Percentiles rank a stretch among this genome's conserved stretches.
These are phyloP conservation scores for Lasiodiplodia sp. DNA, from an alignment of 2,329 filamentous ascomycete species.

Conservation along the genomic window DNA sequence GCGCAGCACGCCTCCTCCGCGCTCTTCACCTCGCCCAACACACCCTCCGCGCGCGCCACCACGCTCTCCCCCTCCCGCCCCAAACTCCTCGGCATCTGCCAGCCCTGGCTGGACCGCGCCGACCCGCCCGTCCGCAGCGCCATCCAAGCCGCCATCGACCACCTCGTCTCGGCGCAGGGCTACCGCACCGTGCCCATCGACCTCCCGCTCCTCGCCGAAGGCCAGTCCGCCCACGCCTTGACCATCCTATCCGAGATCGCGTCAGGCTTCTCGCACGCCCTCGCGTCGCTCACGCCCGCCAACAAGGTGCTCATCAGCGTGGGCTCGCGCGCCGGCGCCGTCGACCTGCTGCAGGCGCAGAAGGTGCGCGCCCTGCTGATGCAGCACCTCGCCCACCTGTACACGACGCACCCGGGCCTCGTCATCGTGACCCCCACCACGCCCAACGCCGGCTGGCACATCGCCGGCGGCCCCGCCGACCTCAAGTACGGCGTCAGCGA, in stretches of 20 bases:
- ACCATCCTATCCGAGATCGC: slow-evolving; percentile 78
- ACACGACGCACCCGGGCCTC: slow-evolving; percentile 73
- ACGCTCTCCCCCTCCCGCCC: slow-evolving; percentile 44
- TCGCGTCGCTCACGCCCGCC: slow-evolving; percentile 66
- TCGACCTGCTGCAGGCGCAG: slow-evolving; percentile 76
- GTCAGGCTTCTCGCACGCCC: slow-evolving; percentile 53
- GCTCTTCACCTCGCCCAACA: slow-evolving; percentile 64
- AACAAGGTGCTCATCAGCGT: slow-evolving; percentile 76
- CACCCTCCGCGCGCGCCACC: slow-evolving; percentile 47
- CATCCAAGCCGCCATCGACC: slow-evolving; percentile 68
- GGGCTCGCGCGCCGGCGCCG: slow-evolving; percentile 68
- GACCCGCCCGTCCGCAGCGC: slow-evolving; percentile 67
- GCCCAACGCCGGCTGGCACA: slow-evolving; percentile 77
- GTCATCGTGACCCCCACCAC: slow-evolving; percentile 81
- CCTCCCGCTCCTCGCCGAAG: slow-evolving; percentile 72
- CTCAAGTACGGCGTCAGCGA: slow-evolving; percentile 71
- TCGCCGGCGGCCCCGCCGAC: slow-evolving; percentile 67
- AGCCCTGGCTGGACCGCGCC: slow-evolving; percentile 73
- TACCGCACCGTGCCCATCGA: slow-evolving; percentile 67
- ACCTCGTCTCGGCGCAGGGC: slow-evolving; percentile 60
- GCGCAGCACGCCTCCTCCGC: slow-evolving; percentile 66
- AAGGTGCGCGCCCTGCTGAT: slow-evolving; percentile 78
- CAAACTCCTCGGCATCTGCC: slow-evolving; percentile 75
- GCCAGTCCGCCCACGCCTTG: slow-evolving; percentile 77
- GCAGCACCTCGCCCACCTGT: slow-evolving; percentile 77